Evolutionary conservation across 352 stramenopile genomes (phyloP), one percentile per base, ranked within the genome.

Genomic region (Globisporangium parvum): DNA sequence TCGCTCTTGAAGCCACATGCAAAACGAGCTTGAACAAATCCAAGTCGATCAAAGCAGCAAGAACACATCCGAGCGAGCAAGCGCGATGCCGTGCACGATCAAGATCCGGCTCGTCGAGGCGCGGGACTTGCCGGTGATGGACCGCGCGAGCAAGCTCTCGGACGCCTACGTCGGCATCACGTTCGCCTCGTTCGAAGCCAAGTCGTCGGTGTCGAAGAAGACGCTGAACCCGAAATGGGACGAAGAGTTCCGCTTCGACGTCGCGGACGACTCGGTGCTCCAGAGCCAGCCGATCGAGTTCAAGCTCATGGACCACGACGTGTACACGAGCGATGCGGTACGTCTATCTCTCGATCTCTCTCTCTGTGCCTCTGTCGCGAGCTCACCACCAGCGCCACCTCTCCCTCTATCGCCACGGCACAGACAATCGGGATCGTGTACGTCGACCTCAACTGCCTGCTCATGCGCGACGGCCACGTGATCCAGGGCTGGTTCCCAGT

Each of bases 221-320:
- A 97, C 87, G 42, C 71, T 98, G 9, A 95, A 98, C 75, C 97
- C 97, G n/a, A 79, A 89, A 20, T 99, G 94, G 92, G 91, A 98
- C 66, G 93, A 98, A 67, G 96, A 99, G 66, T 98, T 98, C 69
- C 88, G 96, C 60, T 99, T 99, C 67, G 96, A 99, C 58, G 94
- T 99, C 42, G 89, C 91, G 20, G 96, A 99, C 70, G 97, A 99
- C 75, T 97, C 91, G 18, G 77, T 98, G 23, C 71, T 99, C 26
- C 96, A 99, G 78, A 97, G 98, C 67, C 95, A 98, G 59, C 97
- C 97, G 18, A 92, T 99, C 46, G 93, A 99, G 64, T 99, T 99
- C 69, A 97, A 86, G 70, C 87, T 97, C 67, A 95, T 96, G 85
- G 92, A 98, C 74, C 87, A 97, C 59, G 93, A 98, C 73, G 87